phyloP scores from a whole-genome alignment of 2,329 filamentous ascomycete genomes.

The Fusarium torreyae region DNA sequence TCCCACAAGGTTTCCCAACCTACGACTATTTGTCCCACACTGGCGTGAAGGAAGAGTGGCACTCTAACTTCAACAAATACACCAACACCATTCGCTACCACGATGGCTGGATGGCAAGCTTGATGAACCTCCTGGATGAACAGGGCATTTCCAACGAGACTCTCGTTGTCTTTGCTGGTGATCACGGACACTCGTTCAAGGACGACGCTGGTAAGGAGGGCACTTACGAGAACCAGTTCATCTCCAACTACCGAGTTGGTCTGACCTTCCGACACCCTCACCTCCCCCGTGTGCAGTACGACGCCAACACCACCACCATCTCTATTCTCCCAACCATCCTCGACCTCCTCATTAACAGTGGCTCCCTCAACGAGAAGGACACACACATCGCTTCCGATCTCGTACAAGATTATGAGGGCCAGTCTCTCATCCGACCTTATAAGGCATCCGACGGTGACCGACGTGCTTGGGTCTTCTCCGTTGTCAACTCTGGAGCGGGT shows the following conservation, averaged over 20 bases:
- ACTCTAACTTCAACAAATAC: slow-evolving; percentile 54
- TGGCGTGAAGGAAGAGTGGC: slow-evolving; percentile 46
- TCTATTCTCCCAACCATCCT: slow-evolving; percentile 56
- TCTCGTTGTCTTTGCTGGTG: slow-evolving; percentile 54
- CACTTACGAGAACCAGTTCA: slow-evolving; percentile 53
- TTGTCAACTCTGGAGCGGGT: slow-evolving; percentile 55
- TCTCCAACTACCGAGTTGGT: slow-evolving; percentile 53
- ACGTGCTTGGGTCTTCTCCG: slow-evolving; percentile 54
- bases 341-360: slow-evolving; percentile 54
- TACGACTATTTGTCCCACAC: slow-evolving; percentile 44
- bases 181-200: slow-evolving; percentile 55
- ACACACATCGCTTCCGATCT: slow-evolving; percentile 49
- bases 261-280: slow-evolving; percentile 54
- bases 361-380: slow-evolving; percentile 51
- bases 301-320: slow-evolving; percentile 53
- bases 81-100: slow-evolving; percentile 54
- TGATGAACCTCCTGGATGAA: slow-evolving; percentile 54
- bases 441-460: slow-evolving; percentile 46
- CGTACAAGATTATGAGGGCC: slow-evolving; percentile 54
- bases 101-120: slow-evolving; percentile 53
- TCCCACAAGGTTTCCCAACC: slow-evolving; percentile 42
- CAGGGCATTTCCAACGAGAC: slow-evolving; percentile 55
- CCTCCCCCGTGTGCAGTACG: slow-evolving; percentile 52
- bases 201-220: slow-evolving; percentile 52
- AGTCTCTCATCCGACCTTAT: slow-evolving; percentile 54